These are phyloP conservation scores for Hysterangium stoloniferum DNA, from an alignment of 768 basidiomycete genomes.

Conservation along the genomic window DNA sequence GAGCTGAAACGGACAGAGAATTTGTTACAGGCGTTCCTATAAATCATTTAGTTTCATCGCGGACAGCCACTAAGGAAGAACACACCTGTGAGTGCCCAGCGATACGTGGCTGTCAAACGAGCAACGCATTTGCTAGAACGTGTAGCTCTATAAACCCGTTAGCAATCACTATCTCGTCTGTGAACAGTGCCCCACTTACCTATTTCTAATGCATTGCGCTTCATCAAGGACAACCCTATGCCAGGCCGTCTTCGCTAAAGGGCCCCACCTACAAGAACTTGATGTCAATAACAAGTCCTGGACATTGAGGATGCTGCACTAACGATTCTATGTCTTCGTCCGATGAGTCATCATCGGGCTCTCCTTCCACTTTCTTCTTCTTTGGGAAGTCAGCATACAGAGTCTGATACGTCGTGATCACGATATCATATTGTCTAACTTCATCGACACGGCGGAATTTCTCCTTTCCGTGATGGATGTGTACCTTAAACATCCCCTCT, in stretches of 20 bases:
- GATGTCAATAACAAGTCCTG: neutral
- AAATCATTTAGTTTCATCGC: neutral
- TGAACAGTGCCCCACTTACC: conserved; percentile 27
- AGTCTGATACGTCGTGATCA: conserved; percentile 75
- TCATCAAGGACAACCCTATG: conserved; percentile 73
- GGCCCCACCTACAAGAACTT: conserved; percentile 36
- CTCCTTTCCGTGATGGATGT: conserved; percentile 66
- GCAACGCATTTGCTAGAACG: conserved; percentile 52
- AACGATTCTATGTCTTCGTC: conserved; percentile 2
- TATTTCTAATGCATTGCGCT: conserved; percentile 68
- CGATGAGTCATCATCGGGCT: conserved; percentile 39
- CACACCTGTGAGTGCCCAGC: conserved; percentile 66
- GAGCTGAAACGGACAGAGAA: conserved; percentile 38
- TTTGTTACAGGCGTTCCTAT: conserved; percentile 62
- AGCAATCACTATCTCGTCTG: neutral
- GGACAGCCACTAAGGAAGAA: neutral
- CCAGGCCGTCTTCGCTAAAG: conserved; percentile 54
- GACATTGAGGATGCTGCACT: neutral
- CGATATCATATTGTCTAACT: conserved; percentile 48
- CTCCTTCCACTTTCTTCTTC: conserved; percentile 38
- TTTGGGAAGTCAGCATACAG: conserved; percentile 51
- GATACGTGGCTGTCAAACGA: conserved; percentile 52
- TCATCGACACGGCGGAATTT: conserved; percentile 49
- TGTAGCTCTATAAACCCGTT: conserved; percentile 33
- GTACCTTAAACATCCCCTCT: conserved; percentile 44